phyloP scores from a whole-genome alignment of 371 early-diverging fungal species.

The Mucor saturninus region DNA sequence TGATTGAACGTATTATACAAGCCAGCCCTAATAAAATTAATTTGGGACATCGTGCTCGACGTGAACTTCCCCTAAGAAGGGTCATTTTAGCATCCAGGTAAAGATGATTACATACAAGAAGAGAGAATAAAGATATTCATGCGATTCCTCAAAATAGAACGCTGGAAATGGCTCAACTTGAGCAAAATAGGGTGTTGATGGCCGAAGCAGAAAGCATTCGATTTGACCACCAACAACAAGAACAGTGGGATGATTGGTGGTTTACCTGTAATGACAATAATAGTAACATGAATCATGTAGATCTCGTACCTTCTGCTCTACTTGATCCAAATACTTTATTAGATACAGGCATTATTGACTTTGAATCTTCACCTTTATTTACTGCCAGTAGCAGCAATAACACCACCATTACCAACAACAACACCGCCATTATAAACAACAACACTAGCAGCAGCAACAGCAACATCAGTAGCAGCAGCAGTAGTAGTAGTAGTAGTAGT shows the following conservation, averaged over 20 bases:
- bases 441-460: not conserved
- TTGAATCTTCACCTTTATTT: constrained; percentile 6
- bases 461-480: too few relatives aligned
- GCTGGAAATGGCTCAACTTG: not conserved
- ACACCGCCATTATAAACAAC: too few relatives aligned
- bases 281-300: not conserved
- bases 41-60: not conserved
- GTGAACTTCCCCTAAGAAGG: constrained; percentile 4
- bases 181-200: not conserved
- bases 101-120: not conserved
- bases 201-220: not conserved
- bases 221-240: not conserved
- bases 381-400: not conserved
- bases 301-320: not conserved
- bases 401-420: too few relatives aligned
- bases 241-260: constrained; percentile 4
- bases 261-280: not conserved
- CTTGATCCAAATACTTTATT: not conserved
- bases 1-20: constrained; percentile 1
- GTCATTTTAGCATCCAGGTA: constrained; percentile 4
- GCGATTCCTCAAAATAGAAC: not conserved
- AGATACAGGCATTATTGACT: constrained; percentile 4
- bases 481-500: not conserved
- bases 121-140: not conserved
- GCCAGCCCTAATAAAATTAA: constrained; percentile 1